Evolutionary conservation across 495 filamentous ascomycete species (phyloP), one percentile per base, ranked within the genome.

Genomic region (Penicillium desertorum): DNA sequence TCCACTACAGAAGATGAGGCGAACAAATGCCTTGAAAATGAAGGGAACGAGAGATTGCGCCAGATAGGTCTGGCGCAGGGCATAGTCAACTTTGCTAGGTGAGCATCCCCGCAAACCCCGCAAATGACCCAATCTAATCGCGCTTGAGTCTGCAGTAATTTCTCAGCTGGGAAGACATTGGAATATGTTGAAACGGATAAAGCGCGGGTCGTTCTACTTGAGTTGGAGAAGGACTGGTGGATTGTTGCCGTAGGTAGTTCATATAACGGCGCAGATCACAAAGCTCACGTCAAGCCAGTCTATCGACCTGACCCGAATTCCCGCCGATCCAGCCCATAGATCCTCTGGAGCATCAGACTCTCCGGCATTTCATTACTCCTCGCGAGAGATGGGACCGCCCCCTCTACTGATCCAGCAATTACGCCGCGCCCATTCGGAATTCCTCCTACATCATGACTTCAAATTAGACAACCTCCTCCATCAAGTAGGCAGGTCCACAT

Each of bases 11-110:
- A 66, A 43, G 63, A 79, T 16, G 83, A 88, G 37, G 78, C 85
- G 53, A 79, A 77, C 42, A 88, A 91, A 10, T 59, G 79, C 5
- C 73, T 73, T 17, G 79, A 80, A 41, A 83, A 89, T 62, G 80
- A 88, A 51, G 81, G 79, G 57, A 96, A 98, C 69, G 87, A 93
- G 74, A 86, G 82, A 60, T 72, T 98, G 64, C 83, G 95, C 59
- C 91, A 96, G 75, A 89, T 98, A 69, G 94, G 94, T n/a, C 82
- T 98, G 61, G 95, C 94, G 51, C 94, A 99, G 77, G 94, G 92
- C 52, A 96, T 98, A 85, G 90, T 96, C 56, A 88, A 88, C 71
- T 98, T 99, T 74, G 88, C 89, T 60, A 85, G 79, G 86, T 89
- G 70, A 51, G 74, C 55, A 46, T 54, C 23, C 43, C 55, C 54